Percentiles rank a stretch among this genome's conserved stretches.
Conservation (phyloP, 345 rosid genomes). For the Cardiospermum halicacabum region DNA sequence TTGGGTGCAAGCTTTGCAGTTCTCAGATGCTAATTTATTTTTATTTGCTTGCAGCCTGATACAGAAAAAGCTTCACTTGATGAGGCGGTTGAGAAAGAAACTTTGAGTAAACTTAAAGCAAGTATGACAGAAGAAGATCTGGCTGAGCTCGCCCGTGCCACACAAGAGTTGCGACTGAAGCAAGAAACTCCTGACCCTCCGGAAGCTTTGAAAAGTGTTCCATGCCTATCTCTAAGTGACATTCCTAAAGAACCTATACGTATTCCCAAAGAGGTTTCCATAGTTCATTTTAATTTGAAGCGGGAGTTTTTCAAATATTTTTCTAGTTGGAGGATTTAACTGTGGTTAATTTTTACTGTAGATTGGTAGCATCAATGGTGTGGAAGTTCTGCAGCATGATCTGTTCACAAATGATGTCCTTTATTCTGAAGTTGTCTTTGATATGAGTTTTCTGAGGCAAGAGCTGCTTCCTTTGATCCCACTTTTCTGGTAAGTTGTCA, state of each 20-base stretch:
- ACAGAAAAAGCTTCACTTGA: constrained; percentile 81
- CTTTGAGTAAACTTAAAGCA: constrained; percentile 61
- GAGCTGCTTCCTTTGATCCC: constrained; percentile 90
- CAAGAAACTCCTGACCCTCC: constrained; percentile 98
- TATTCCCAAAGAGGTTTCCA: constrained; percentile 73
- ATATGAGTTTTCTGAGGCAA: constrained; percentile 77
- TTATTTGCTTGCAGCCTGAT: constrained; percentile 65
- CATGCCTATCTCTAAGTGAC: constrained; percentile 67
- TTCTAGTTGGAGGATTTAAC: not conserved
- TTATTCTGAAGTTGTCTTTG: constrained; percentile 81
- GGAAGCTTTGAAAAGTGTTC: constrained; percentile 79
- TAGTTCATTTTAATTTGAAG: constrained; percentile 7
- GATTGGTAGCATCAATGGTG: constrained; percentile 86
- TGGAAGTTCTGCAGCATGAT: constrained; percentile 81
- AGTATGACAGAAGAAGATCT: constrained; percentile 89
- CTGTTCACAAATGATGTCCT: constrained; percentile 95
- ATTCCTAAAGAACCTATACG: constrained; percentile 81
- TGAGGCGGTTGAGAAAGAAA: constrained; percentile 77
- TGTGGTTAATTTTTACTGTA: constrained; percentile 22
- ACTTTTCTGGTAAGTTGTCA: constrained; percentile 75
- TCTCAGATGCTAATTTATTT: constrained; percentile 17
- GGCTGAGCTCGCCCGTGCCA: constrained; percentile 85
- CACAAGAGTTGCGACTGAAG: constrained; percentile 75
- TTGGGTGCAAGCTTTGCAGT: constrained; percentile 5
- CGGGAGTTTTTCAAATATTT: not conserved